Base-by-base conservation (phyloP, 495 filamentous ascomycete species). In the Ascodesmis nigricans region DNA sequence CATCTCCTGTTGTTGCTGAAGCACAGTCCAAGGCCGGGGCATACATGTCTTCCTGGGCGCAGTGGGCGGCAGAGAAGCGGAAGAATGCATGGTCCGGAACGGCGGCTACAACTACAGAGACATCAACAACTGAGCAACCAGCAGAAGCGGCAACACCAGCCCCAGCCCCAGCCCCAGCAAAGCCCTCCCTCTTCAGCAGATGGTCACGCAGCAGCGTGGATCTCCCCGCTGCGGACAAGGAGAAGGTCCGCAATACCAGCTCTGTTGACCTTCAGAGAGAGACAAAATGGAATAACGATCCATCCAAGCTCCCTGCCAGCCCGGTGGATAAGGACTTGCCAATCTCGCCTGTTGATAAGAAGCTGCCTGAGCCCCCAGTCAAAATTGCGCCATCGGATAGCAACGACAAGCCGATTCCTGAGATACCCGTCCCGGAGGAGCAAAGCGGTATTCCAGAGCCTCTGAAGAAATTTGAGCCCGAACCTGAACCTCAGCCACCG, bases 31-130 rank as follows among this genome's bases (percentile, higher is more conserved):
- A 73, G 41, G 84, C 84, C 6, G 67, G 79, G 11, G 75, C 84
- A 3, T 97, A 92, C 46, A 62, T 97, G 30, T 82, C 74, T 31
- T 90, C 80, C 17, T 95, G 90, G 90, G 73, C 82, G n/a, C 58
- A 69, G 1, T 97, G 87, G 87, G 84, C 84, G 4, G 71, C 69
- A 19, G 83, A 97, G 56, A 91, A 90, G 57, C 62, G 75, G 30
- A 79, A 75, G 47, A 54, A 53, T 9, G 60, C 57, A 24, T 64
- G 68, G 5, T 67, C 66, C 61, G 62, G 59, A 29, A 50, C 59
- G 5, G 39, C 55, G 16, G 55, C 42, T 21, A 37, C 46, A 13
- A 35, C 45, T 5, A 14, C 41, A 7, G 46, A 49, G 24, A 18
- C 21, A 21, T 21, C 28, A 29, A 28, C 37, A n/a, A 21, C 31